Conservation (phyloP, 306 rosid species). For the Cicer pinnatifidum region DNA sequence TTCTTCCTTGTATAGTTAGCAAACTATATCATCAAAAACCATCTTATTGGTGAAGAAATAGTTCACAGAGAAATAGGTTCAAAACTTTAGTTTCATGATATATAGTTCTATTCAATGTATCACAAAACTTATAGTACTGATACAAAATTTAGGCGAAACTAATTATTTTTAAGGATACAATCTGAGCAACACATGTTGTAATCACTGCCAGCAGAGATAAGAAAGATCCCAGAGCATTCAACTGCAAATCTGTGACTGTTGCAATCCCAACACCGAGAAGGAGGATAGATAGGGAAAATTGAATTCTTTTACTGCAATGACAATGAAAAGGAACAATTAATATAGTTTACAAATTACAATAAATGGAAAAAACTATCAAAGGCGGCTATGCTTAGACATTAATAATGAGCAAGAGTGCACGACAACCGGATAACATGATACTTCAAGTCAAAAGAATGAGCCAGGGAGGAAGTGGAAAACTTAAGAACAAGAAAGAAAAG, state of each 20-base stretch:
- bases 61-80: conserved; percentile 33
- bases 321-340: conserved; percentile 41
- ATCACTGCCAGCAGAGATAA: conserved; percentile 84
- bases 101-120: conserved; percentile 8
- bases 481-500: not conserved
- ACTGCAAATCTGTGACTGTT: conserved; percentile 92
- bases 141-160: conserved; percentile 8
- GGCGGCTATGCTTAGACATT: conserved; percentile 6
- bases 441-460: conserved; percentile 25
- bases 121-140: conserved; percentile 8
- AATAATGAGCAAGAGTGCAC: not conserved
- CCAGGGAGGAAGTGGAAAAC: not conserved
- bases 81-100: conserved; percentile 1
- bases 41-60: conserved; percentile 33
- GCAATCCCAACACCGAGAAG: conserved; percentile 96
- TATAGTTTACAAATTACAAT: conserved; percentile 35
- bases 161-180: conserved; percentile 72
- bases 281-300: conserved; percentile 74
- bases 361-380: conserved; percentile 22
- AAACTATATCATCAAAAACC: conserved; percentile 30
- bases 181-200: conserved; percentile 95
- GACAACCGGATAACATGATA: not conserved
- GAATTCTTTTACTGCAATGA: conserved; percentile 81
- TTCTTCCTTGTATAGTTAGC: conserved; percentile 27
- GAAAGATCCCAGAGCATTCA: conserved; percentile 81